Evolutionary conservation across 345 rosid genomes (phyloP), one percentile per base, ranked within the genome.

Genomic region (Eucalyptus erythrocorys): DNA sequence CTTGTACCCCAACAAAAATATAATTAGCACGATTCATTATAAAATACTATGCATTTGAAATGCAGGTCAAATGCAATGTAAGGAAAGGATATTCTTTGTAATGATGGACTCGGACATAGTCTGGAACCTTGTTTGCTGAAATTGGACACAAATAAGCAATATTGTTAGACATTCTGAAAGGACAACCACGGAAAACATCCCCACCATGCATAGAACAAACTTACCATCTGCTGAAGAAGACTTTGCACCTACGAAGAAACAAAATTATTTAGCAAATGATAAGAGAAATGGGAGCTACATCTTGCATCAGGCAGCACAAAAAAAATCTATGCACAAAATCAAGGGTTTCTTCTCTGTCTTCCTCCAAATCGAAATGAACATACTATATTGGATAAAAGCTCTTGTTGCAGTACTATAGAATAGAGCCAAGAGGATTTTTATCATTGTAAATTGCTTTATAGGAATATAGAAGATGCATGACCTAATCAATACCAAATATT

Each of bases 91-190:
- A 97, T 97, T 97, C 96, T 97, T 97, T 40, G 94, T 79, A 84
- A 97, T 91, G 89, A 97, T 96, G 91, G 98, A 94, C 87, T 95
- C 99, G 0, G 99, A 97, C 99, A 96, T 96, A 71, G 97, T 93
- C 92, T 96, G 99, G 93, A 97, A 96, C 91, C 97, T 94, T 87
- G 92, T 87, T 96, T 97, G 99, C 99, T 96, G 96, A 92, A 93
- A 90, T 40, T 21, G 47, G 27, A 76, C 47, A 40, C 47, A 57
- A 81, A 88, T 66, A 86, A 55, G 85, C 16, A 53, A 59, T 53
- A 48, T 24, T 3, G 12, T 50, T 50, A 59, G 45, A 59, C 32
- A 34, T 59, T 19, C 59, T 53, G 48, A 53, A 59, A 86, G 32
- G 66, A 47, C 13, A 1, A 37, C 87, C 66, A 50, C 13, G 1